Base-by-base conservation (phyloP, 176 grass and related monocot species). In the Bonia amplexicaulis region DNA sequence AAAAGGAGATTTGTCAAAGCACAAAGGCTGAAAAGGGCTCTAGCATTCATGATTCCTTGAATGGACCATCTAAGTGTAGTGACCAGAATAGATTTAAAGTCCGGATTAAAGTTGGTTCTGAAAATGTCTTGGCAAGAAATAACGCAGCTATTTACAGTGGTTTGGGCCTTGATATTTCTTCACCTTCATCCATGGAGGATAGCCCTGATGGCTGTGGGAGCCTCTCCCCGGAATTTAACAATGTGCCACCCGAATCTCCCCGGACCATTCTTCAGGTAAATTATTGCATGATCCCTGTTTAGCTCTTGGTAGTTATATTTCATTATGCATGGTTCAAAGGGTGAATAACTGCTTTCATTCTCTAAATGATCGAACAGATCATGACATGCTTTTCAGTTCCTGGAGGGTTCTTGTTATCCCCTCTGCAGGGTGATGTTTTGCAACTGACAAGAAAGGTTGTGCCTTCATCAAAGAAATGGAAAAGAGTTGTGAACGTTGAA, bases 121-220 rank as follows among this genome's bases (percentile, higher is more conserved):
- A 92, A 11, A 94, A 89, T 67, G 85, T 76, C 12, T 57, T 90
- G 88, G 69, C 90, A 19, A 94, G 77, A 92, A 92, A 95, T 86
- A 98, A 93, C 86, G 78, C 96, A 12, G 93, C 89, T 88, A 93
- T 99, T 52, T 99, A 99, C 74, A 96, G 90, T 57, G 93, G 91
- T 78, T 66, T 99, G 79, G 96, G 93, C 47, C 91, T 99, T 41
- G 88, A 99, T 73, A 89, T 96, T 88, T 96, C 91, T 86, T 92
- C 96, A 79, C 91, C 96, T 90, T 89, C 96, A 67, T 99, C 96
- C 26, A 29, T 77, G 0, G 96, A 99, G 82, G 96, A 93, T 83
- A 96, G 96, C 84, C 88, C 93, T 15, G 88, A 87, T 89, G 88
- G 53, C 14, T 76, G 71, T 76, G 89, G 74, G 37, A 89, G 86